Conservation (phyloP, 148 eudicot genomes). For the Nepenthes gracilis region DNA sequence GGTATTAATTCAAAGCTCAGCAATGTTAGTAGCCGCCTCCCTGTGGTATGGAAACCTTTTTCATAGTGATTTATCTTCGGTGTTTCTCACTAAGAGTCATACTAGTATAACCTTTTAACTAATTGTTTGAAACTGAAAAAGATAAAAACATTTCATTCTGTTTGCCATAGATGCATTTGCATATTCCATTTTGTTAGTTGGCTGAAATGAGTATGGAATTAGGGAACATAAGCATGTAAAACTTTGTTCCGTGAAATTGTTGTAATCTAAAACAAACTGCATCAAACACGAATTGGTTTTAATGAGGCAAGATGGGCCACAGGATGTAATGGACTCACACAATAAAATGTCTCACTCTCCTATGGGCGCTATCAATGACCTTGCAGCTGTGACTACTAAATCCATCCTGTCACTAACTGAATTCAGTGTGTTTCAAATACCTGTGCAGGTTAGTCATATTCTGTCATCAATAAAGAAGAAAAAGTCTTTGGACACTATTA, state of each 20-base stretch:
- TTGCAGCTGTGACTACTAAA: background rate
- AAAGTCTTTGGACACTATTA: conserved; percentile 94
- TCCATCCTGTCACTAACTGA: background rate
- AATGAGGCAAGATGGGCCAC: no score
- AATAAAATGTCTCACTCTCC: no score
- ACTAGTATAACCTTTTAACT: background rate
- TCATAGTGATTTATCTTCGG: background rate
- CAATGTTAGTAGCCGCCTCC: conserved; percentile 42
- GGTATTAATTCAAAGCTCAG: conserved; percentile 41
- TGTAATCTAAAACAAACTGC: no score
- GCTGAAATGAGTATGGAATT: no score
- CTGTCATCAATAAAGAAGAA: conserved; percentile 89
- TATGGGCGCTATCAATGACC: background rate
- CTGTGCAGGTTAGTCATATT: conserved; percentile 73
- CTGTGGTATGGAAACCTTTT: conserved; percentile 21
- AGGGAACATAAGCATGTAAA: no score
- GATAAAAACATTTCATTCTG: no score
- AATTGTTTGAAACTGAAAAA: no score
- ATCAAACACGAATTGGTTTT: no score
- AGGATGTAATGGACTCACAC: no score
- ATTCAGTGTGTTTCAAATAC: background rate
- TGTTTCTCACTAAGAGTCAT: background rate
- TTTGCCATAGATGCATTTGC: no score
- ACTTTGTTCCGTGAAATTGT: no score
- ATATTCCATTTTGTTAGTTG: no score